Conservation (phyloP, 495 filamentous ascomycete species). For the Acidiella bohemica region DNA sequence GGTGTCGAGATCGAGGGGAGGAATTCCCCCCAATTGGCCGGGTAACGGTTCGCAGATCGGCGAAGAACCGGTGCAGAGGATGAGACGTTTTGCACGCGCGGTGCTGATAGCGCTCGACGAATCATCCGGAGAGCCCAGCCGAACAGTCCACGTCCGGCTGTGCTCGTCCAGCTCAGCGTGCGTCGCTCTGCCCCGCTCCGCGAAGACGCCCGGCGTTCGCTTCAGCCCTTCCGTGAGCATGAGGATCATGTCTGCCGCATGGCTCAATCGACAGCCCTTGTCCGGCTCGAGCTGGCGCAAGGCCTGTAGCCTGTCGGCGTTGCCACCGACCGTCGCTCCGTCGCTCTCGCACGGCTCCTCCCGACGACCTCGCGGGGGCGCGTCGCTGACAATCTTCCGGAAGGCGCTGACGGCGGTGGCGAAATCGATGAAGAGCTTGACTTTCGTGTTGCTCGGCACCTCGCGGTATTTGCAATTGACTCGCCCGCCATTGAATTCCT, state of each 20-base stretch:
- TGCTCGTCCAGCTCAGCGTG: constrained; percentile 5
- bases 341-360: constrained; percentile 9
- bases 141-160: constrained; percentile 5
- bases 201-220: constrained; percentile 3
- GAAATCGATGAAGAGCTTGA: constrained; percentile 14
- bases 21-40: constrained; percentile 23
- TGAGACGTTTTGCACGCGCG: constrained; percentile 26
- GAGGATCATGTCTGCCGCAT: constrained; percentile 17
- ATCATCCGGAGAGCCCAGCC: not conserved
- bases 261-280: constrained; percentile 14
- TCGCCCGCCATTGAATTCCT: constrained; percentile 15
- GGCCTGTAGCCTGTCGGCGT: constrained; percentile 9
- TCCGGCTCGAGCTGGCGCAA: constrained; percentile 9
- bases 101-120: not conserved
- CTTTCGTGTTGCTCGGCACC: constrained; percentile 19
- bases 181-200: constrained; percentile 2
- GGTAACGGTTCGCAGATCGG: constrained; percentile 36
- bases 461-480: constrained; percentile 17
- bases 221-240: constrained; percentile 15
- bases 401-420: constrained; percentile 15
- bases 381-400: constrained; percentile 9
- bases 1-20: constrained; percentile 39
- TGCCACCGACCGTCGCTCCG: not conserved
- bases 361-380: not conserved
- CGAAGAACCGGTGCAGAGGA: constrained; percentile 46